These are phyloP conservation scores for Alternaria triticina DNA, from an alignment of 2,329 filamentous ascomycete genomes.

Conservation along the genomic window DNA sequence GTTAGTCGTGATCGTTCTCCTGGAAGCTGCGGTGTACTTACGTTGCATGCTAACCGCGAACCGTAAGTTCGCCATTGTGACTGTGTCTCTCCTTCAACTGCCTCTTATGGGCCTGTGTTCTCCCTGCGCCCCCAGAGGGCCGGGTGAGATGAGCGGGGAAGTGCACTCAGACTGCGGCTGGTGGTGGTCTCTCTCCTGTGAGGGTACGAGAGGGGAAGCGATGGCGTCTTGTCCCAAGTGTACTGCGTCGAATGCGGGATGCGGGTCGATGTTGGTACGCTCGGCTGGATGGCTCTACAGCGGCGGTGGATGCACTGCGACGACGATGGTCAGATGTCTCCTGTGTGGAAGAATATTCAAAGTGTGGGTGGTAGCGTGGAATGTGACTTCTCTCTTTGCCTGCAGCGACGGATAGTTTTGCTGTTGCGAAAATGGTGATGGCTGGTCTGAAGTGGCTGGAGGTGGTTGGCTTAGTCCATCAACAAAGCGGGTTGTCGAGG, in stretches of 20 bases:
- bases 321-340: constrained; percentile 41
- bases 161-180: constrained; percentile 39
- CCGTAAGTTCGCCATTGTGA: constrained; percentile 56
- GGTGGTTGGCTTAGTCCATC: constrained; percentile 14
- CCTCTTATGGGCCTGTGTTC: constrained; percentile 28
- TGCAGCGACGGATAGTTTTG: constrained; percentile 42
- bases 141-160: constrained; percentile 40
- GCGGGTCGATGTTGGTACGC: constrained; percentile 22
- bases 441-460: constrained; percentile 41
- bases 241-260: constrained; percentile 26
- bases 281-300: constrained; percentile 34
- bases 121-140: constrained; percentile 53
- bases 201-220: constrained; percentile 28
- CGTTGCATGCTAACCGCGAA: constrained; percentile 60
- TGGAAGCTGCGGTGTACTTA: constrained; percentile 30
- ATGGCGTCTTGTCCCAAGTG: constrained; percentile 28
- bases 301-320: constrained; percentile 39
- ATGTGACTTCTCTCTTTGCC: constrained; percentile 34
- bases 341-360: constrained; percentile 23
- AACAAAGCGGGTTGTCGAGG: constrained; percentile 26
- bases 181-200: constrained; percentile 16
- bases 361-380: constrained; percentile 46
- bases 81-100: constrained; percentile 31
- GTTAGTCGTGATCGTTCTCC: constrained; percentile 32
- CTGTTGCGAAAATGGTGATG: constrained; percentile 40